Evolutionary conservation across 2,329 filamentous ascomycete genomes (phyloP).

Genomic region (Fusarium kyushuense): DNA sequence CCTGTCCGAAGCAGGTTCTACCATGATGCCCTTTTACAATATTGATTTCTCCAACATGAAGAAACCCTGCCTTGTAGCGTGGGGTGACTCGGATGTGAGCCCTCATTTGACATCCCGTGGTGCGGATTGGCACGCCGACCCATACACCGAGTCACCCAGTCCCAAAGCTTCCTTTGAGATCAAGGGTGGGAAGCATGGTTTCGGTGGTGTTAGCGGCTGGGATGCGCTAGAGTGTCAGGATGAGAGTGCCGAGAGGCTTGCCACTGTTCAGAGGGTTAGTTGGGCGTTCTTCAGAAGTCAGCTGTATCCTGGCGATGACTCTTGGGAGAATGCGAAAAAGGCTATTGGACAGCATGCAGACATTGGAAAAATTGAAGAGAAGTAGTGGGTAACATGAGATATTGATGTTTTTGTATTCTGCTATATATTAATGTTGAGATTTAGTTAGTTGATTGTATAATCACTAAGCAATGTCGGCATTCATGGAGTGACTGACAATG

Average conservation of each 20-base stretch:
- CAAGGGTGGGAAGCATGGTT: conserved; percentile 43
- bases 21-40: conserved; percentile 38
- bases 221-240: conserved; percentile 45
- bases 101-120: conserved; percentile 41
- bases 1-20: conserved; percentile 22
- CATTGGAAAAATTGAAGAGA: conserved; percentile 40
- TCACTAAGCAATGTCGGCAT: too few species aligned
- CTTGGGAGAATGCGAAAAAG: conserved; percentile 40
- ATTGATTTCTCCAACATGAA: conserved; percentile 41
- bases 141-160: conserved; percentile 32
- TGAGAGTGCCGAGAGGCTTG: conserved; percentile 43
- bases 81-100: conserved; percentile 42
- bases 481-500: too few species aligned
- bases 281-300: conserved; percentile 45
- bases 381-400: neutral
- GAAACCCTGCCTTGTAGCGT: conserved; percentile 40
- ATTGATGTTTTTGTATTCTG: neutral
- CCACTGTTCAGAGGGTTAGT: conserved; percentile 39
- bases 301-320: conserved; percentile 32
- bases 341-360: conserved; percentile 24
- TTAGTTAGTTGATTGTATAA: too few species aligned
- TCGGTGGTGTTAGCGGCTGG: conserved; percentile 47
- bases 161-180: conserved; percentile 41
- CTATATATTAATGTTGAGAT: too few species aligned
- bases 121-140: conserved; percentile 45